A percentile compares a stretch with the other conserved stretches of the same genome.
phyloP scores from a whole-genome alignment of 192 early-diverging fungal genomes.

The Gigaspora rosea region DNA sequence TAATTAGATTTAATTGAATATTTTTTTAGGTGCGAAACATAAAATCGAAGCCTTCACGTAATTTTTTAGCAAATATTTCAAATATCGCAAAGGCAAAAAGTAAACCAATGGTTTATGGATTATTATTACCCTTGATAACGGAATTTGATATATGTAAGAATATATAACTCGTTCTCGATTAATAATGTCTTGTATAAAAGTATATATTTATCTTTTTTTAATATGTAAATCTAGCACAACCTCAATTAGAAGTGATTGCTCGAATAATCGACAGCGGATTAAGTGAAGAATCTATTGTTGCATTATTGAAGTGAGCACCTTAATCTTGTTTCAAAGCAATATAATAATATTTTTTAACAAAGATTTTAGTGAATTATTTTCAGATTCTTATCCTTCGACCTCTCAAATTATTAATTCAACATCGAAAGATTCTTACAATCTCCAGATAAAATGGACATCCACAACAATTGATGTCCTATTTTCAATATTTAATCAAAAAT shows the following conservation, averaged over 20 bases:
- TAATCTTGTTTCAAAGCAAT: background rate
- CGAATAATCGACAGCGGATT: slow-evolving; percentile 15
- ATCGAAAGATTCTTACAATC: background rate
- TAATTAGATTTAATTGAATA: background rate
- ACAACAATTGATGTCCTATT: slow-evolving; percentile 25
- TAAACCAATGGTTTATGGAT: slow-evolving; percentile 23
- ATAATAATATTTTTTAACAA: background rate
- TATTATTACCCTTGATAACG: slow-evolving; percentile 23
- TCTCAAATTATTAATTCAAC: background rate
- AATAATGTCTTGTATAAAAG: background rate
- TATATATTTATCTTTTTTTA: background rate
- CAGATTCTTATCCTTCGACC: background rate
- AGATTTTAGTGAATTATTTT: slow-evolving; percentile 9
- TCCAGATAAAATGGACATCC: background rate
- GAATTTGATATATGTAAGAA: background rate
- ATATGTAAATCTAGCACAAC: background rate
- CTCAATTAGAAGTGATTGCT: slow-evolving; percentile 21
- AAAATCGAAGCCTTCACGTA: slow-evolving; percentile 20
- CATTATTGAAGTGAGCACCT: background rate
- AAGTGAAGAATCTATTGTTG: background rate
- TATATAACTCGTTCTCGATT: background rate
- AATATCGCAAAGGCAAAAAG: slow-evolving; percentile 17
- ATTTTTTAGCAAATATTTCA: slow-evolving; percentile 5
- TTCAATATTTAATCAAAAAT: slow-evolving; percentile 26
- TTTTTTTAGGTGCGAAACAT: slow-evolving; percentile 10